phyloP scores from a whole-genome alignment of 257 asterid genomes.

The Lantana camara region DNA sequence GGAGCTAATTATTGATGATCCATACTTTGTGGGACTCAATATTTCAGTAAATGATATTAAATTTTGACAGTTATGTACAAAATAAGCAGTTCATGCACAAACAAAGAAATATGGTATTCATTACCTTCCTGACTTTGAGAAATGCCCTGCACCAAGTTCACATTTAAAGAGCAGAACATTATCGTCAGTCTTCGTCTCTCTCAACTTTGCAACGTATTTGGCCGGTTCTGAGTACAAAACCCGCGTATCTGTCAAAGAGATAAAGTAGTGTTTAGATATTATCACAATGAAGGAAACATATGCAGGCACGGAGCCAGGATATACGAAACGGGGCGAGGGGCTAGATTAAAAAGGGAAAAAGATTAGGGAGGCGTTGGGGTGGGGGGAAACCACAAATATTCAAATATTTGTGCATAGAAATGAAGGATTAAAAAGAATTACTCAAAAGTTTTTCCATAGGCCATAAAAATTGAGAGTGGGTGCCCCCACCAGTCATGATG shows the following conservation, averaged over 20 bases:
- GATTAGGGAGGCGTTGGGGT: too few species aligned
- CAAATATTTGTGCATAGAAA: too few species aligned
- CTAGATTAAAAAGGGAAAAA: too few species aligned
- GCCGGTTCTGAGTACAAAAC: conserved; percentile 94
- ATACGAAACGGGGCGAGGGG: too few species aligned
- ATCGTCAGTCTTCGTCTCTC: conserved; percentile 79
- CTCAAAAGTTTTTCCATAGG: too few species aligned
- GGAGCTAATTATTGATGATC: too few species aligned
- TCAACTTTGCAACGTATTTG: conserved; percentile 88
- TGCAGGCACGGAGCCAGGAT: too few species aligned
- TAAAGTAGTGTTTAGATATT: conserved; percentile 9
- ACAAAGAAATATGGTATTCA: conserved; percentile 10
- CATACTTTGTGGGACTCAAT: neutral
- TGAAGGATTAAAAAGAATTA: too few species aligned
- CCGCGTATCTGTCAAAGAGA: conserved; percentile 64
- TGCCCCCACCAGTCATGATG: neutral
- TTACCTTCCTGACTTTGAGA: conserved; percentile 95
- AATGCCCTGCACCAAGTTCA: conserved; percentile 96
- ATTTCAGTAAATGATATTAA: neutral
- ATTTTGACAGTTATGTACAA: too few species aligned
- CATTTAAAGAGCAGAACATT: conserved; percentile 79
- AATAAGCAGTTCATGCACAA: conserved; percentile 6
- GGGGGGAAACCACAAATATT: too few species aligned
- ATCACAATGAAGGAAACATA: neutral
- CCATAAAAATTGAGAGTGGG: too few species aligned